Evolutionary conservation across 495 filamentous ascomycete genomes (phyloP).

Genomic region (Talaromyces trachyspermus): DNA sequence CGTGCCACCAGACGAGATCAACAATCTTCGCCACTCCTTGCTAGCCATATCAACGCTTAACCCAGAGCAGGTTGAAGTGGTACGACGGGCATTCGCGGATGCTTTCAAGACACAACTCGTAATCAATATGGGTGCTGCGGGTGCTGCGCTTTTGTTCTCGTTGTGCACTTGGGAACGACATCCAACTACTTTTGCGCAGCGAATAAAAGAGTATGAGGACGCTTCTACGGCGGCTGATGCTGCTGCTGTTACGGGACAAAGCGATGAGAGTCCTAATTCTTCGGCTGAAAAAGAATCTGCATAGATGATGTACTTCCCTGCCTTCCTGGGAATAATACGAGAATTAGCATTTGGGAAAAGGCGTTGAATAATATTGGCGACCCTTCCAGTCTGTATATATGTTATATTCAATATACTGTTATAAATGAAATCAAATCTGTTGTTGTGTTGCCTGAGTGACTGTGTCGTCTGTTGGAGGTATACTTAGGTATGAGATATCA

Average conservation of each 20-base stretch:
- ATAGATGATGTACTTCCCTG: too few species aligned
- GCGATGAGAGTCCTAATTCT: too few species aligned
- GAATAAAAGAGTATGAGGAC: neutral
- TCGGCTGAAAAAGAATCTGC: too few species aligned
- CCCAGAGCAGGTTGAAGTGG: neutral
- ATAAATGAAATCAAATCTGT: too few species aligned
- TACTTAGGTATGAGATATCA: too few species aligned
- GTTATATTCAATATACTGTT: too few species aligned
- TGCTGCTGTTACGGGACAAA: neutral
- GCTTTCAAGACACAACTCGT: neutral
- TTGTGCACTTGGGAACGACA: neutral
- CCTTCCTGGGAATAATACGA: too few species aligned
- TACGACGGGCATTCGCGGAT: neutral
- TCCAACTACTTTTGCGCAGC: neutral
- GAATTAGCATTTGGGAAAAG: too few species aligned
- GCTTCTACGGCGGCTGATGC: neutral
- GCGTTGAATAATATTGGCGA: too few species aligned
- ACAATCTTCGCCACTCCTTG: constrained; percentile 13
- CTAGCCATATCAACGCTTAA: neutral
- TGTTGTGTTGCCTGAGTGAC: too few species aligned
- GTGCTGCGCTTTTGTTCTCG: neutral
- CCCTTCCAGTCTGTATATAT: too few species aligned
- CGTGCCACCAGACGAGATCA: constrained; percentile 15
- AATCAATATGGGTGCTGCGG: neutral
- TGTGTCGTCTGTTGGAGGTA: too few species aligned